Evolutionary conservation across 345 rosid species (phyloP).

Genomic region (Acer campestre): DNA sequence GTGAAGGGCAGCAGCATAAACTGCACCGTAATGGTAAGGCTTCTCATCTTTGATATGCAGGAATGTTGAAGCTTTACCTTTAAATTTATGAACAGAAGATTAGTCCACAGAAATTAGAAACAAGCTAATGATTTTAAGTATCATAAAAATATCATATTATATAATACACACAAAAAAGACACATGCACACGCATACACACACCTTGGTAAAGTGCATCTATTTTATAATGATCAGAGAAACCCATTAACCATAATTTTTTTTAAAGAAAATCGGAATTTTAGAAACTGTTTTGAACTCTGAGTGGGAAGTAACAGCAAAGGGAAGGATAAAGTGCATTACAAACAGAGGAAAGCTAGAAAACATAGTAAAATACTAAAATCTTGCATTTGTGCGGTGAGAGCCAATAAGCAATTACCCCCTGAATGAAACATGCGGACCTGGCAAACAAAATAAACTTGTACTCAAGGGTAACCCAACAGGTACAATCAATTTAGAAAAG

Average conservation of each 20-base stretch:
- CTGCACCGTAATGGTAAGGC: slow-evolving; percentile 76
- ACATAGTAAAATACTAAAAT: neutral
- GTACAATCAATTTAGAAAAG: slow-evolving; percentile 70
- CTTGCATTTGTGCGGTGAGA: neutral
- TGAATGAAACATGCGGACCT: no score
- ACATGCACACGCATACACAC: neutral
- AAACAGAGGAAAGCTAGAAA: neutral
- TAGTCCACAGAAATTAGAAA: slow-evolving; percentile 19
- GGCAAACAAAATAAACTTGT: no score
- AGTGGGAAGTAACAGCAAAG: neutral
- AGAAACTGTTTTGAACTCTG: slow-evolving; percentile 1
- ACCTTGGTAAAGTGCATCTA: neutral
- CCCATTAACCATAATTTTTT: neutral
- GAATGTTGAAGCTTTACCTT: slow-evolving; percentile 65
- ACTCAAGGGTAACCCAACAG: slow-evolving; percentile 80
- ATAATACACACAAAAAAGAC: neutral
- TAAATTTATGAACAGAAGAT: slow-evolving; percentile 24
- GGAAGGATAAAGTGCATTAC: neutral
- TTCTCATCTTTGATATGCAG: slow-evolving; percentile 67
- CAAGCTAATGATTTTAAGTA: no score
- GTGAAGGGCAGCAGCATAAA: slow-evolving; percentile 86
- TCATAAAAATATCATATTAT: no score
- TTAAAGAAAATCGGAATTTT: neutral
- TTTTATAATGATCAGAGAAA: neutral
- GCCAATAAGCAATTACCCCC: no score